phyloP scores from a whole-genome alignment of 1,284 basidiomycete genomes.

The Volvariella surrecta region DNA sequence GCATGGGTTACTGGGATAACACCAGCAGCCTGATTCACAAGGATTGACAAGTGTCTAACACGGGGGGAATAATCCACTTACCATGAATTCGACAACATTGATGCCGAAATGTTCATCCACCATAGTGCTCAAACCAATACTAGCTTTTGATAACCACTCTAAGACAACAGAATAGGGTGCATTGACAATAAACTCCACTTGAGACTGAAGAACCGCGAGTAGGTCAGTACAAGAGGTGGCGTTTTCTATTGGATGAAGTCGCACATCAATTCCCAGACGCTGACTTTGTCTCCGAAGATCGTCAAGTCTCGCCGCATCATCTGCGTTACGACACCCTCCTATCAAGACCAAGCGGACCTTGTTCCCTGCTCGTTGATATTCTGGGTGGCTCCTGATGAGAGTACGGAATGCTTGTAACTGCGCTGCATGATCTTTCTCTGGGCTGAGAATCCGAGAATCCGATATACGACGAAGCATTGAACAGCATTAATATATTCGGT shows the following conservation, averaged over 20 bases:
- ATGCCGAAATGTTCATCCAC: slow-evolving; percentile 99
- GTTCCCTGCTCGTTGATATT: slow-evolving; percentile 30
- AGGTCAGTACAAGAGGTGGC: not conserved
- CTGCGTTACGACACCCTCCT: slow-evolving; percentile 76
- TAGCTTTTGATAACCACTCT: slow-evolving; percentile 60
- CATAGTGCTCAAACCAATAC: slow-evolving; percentile 94
- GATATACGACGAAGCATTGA: too few relatives aligned
- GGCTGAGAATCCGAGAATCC: too few relatives aligned
- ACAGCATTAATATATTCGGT: not conserved
- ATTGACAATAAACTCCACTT: slow-evolving; percentile 80
- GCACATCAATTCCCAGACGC: slow-evolving; percentile 61
- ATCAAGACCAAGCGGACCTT: slow-evolving; percentile 62
- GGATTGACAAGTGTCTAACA: not conserved
- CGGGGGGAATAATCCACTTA: slow-evolving; percentile 22
- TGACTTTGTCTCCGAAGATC: slow-evolving; percentile 49
- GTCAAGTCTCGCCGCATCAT: slow-evolving; percentile 67
- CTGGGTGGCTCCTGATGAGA: slow-evolving; percentile 54
- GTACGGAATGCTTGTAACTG: slow-evolving; percentile 70
- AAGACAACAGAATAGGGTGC: slow-evolving; percentile 72
- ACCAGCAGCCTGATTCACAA: slow-evolving; percentile 72
- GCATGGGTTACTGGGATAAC: slow-evolving; percentile 90
- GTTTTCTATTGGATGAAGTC: slow-evolving; percentile 3
- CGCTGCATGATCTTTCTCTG: slow-evolving; percentile 89
- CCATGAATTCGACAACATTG: slow-evolving; percentile 97
- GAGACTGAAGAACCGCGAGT: slow-evolving; percentile 41